Evolutionary conservation across 2,329 filamentous ascomycete species (phyloP), one percentile per base, ranked within the genome.

Genomic region (Exophiala calicioides): DNA sequence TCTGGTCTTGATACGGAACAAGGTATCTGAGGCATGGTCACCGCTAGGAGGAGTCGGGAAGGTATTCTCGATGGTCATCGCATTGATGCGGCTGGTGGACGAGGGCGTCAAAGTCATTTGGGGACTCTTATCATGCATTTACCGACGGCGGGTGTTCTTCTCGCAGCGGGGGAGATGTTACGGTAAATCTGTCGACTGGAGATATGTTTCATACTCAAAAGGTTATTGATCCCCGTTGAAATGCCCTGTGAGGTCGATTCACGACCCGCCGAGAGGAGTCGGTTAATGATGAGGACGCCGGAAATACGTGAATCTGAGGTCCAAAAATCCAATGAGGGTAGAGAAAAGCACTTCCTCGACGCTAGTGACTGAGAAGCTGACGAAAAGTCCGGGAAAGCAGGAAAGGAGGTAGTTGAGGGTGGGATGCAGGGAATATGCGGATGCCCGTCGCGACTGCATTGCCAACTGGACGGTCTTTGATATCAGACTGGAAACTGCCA

Each of bases 21-120:
- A 24, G 19, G 38, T 21, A 13, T 49, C 45, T 19, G 24, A 20
- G 10, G 16, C 39, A 20, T 21, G 42, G 3, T 47, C 41, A 12
- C 47, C 44, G 2, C 31, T 51, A 3, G 54, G 47, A 19, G 58
- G 56, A 29, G 58, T 58, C 3, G 58, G 56, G 33, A 60, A 60
- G 31, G 52, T 50, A 32, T 57, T 58, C 32, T 60, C 54, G 30
- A 58, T 27, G 18, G 47, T 19, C 33, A 34, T 47, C 18, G 40
- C 52, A 34, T 55, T 49, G 42, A 55, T 55, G 19, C 31, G 52
- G 42, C 44, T 55, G 18, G 37, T 36, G 9, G 52, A 49, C n/a
- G 52, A 49, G 15, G 48, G 48, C 8, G 52, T 52, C 12, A 44
- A 52, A 24, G 44, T 32, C 47, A 50, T 54, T 31, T 37, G 9